Base-by-base conservation (phyloP, 495 filamentous ascomycete species). In the Penicillium macrosclerotiorum region DNA sequence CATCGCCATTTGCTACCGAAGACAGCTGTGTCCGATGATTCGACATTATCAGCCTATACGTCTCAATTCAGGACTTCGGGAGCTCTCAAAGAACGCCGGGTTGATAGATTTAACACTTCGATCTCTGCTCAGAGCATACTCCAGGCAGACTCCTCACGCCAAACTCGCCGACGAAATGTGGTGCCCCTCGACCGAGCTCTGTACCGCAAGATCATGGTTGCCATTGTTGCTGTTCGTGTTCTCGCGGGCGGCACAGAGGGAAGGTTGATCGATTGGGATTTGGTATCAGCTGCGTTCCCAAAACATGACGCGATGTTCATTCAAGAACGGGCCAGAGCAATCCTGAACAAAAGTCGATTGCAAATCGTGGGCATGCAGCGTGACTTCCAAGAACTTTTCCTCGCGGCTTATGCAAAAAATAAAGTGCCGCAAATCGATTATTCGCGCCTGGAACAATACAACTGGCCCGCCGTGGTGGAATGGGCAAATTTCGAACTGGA, bases 371-470 rank as follows among this genome's bases (percentile, higher is more conserved):
- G 81, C 42, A 67, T 97, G 57, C 83, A 85, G 20, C 66, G 68
- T n/a, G 82, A 87, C 49, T 95, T 97, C 59, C 86, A 89, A 49
- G 73, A 82, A 24, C 72, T 73, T 12, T 96, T 89, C 59, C 65
- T 90, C 14, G 73, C 78, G 31, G 94, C 88, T 0, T 97, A 96
- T 55, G 78, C 78, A 37, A 73, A 76, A 3, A 77, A 78, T 7
- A 71, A 85, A 38, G 49, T 97, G 0, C 84, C 86, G 2, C 55
- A 68, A 2, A 75, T 99, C 23, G 74, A 96, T 62, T 92, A 82
- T 48, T 67, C 83, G 27, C 63, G 94, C 49, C 70, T 89, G 4
- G 68, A 80, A 24, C 71, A 66, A 8, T 94, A 94, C 54, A 83
- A 96, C 57, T 94, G 93, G 88, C 71, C 75, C 22, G 63, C 59